These are phyloP conservation scores for Solanum lycopersicoides DNA, from an alignment of 257 asterid species.

Conservation along the genomic window DNA sequence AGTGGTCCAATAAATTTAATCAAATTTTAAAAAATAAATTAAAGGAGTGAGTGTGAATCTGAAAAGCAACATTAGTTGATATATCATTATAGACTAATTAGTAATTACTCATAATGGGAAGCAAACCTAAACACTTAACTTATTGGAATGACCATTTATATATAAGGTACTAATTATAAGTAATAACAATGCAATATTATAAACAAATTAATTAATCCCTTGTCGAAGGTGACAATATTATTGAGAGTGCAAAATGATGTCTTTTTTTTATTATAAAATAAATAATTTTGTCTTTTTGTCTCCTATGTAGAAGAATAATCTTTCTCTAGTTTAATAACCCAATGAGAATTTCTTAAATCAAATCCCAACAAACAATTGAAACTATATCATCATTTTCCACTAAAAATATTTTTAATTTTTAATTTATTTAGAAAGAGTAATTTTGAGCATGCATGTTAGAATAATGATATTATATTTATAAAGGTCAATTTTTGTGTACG, in stretches of 20 bases:
- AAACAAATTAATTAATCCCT: neutral
- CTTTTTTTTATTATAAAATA: neutral
- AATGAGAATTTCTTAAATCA: neutral
- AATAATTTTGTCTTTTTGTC: neutral
- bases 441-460: neutral
- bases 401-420: neutral
- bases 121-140: neutral
- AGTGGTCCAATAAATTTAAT: neutral
- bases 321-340: neutral
- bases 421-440: no score
- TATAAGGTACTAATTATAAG: neutral
- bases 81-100: neutral
- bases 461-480: neutral
- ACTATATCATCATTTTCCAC: neutral
- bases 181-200: neutral
- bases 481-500: neutral
- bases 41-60: neutral
- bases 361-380: neutral
- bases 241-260: constrained; percentile 5
- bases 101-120: neutral
- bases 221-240: neutral
- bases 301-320: constrained; percentile 5
- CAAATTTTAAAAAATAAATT: neutral
- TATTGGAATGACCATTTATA: neutral
- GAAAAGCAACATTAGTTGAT: neutral